Percentiles rank a stretch among this genome's conserved stretches.
Conservation (phyloP, 2,329 filamentous ascomycete species). For the Phialophora verrucosa region DNA sequence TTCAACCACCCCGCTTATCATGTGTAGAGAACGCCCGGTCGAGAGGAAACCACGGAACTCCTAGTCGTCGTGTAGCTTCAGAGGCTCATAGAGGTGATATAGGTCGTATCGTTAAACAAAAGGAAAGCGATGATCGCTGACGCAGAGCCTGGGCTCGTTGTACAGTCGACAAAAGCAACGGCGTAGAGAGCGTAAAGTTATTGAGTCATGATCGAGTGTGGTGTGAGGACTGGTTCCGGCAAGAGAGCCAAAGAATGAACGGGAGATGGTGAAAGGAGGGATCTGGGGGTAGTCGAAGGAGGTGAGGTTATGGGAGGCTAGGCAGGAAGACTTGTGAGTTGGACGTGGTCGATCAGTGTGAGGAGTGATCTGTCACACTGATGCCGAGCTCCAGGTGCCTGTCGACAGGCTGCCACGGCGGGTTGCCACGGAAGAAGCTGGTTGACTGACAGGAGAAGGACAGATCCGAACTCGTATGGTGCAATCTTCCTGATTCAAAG, state of each 20-base stretch:
- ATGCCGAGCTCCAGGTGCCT: conserved; percentile 25
- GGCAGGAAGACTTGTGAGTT: conserved; percentile 24
- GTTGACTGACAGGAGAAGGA: conserved; percentile 14
- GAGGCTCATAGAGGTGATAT: conserved; percentile 39
- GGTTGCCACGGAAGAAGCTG: conserved; percentile 18
- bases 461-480: conserved; percentile 20
- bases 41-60: conserved; percentile 35
- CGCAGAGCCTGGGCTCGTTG: conserved; percentile 40
- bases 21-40: conserved; percentile 30
- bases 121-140: conserved; percentile 36
- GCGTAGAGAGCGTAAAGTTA: conserved; percentile 38
- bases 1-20: conserved; percentile 35
- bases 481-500: conserved; percentile 24
- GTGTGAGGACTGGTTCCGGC: conserved; percentile 33
- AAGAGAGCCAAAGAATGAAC: conserved; percentile 27
- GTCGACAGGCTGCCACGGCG: conserved; percentile 32
- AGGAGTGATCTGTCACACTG: conserved; percentile 18
- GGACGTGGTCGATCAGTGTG: conserved; percentile 17
- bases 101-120: conserved; percentile 39
- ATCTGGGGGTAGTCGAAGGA: conserved; percentile 11
- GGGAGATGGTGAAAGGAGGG: conserved; percentile 13
- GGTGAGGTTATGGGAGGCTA: conserved; percentile 12
- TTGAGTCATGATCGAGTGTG: conserved; percentile 35
- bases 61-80: conserved; percentile 39
- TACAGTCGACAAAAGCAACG: conserved; percentile 37